Evolutionary conservation across 352 stramenopile genomes (phyloP).

Genomic region (Phytophthora agathidicida): DNA sequence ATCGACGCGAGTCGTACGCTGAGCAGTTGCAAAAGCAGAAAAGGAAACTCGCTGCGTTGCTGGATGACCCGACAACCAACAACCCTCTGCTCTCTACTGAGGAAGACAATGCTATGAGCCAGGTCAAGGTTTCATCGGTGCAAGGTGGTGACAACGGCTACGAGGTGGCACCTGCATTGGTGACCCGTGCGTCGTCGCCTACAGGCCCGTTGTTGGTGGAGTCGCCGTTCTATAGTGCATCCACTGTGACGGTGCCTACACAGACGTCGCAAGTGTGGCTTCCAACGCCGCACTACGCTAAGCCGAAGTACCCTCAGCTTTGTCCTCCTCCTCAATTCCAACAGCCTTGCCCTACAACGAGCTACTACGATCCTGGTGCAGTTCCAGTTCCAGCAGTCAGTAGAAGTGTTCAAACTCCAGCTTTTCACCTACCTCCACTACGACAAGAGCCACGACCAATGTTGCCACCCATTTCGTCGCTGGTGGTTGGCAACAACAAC

Average conservation of each 20-base stretch:
- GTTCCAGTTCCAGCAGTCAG: constrained; percentile 15
- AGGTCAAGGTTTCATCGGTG: constrained; percentile 8
- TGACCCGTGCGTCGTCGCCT: constrained; percentile 27
- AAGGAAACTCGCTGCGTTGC: constrained; percentile 67
- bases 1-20: constrained; percentile 70
- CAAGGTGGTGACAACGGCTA: not conserved
- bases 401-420: not conserved
- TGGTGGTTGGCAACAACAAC: constrained; percentile 29
- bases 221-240: constrained; percentile 19
- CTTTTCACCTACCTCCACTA: constrained; percentile 42
- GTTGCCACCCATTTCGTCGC: constrained; percentile 64
- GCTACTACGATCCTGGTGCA: constrained; percentile 10
- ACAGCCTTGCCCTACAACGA: constrained; percentile 1
- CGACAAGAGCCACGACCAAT: constrained; percentile 38
- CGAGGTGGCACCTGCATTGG: constrained; percentile 17
- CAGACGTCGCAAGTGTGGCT: constrained; percentile 21
- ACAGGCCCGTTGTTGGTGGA: constrained; percentile 28
- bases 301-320: constrained; percentile 27
- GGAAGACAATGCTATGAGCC: constrained; percentile 25
- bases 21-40: constrained; percentile 78
- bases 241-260: not conserved
- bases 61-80: constrained; percentile 66
- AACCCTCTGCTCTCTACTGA: constrained; percentile 46
- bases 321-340: constrained; percentile 15
- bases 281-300: not conserved